phyloP scores from a whole-genome alignment of 495 filamentous ascomycete genomes.

The Tetracladium marchalianum region DNA sequence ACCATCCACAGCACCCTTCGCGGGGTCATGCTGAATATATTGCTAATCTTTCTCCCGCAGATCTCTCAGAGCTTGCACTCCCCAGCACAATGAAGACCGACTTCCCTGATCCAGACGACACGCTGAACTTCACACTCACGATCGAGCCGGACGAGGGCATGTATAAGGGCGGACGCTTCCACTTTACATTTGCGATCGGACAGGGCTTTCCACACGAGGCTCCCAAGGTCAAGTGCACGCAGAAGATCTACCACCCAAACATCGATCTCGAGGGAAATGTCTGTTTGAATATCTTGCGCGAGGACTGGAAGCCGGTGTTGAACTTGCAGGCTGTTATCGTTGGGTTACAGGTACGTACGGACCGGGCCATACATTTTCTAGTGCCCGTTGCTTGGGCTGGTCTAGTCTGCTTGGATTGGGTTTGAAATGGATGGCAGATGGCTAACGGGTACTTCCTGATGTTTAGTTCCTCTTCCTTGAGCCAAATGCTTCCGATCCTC shows the following conservation, averaged over 20 bases:
- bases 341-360: conserved; percentile 64
- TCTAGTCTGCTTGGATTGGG: neutral
- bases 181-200: conserved; percentile 85
- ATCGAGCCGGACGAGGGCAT: conserved; percentile 97
- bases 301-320: conserved; percentile 98
- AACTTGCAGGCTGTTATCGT: conserved; percentile 96
- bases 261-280: conserved; percentile 98
- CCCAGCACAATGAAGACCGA: conserved; percentile 85
- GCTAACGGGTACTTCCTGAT: neutral
- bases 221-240: conserved; percentile 92
- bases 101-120: conserved; percentile 92
- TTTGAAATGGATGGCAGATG: no score
- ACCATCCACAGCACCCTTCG: neutral
- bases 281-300: conserved; percentile 89
- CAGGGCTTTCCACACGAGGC: conserved; percentile 96
- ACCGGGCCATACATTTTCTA: conserved; percentile 1
- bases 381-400: neutral
- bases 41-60: conserved; percentile 31
- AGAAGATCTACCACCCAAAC: conserved; percentile 99
- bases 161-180: conserved; percentile 85
- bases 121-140: conserved; percentile 87
- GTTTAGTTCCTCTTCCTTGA: conserved; percentile 89
- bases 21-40: neutral
- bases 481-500: conserved; percentile 90
- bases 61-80: conserved; percentile 85